Base-by-base conservation (phyloP, 129 eudicot species). In the Ambrosia artemisiifolia region DNA sequence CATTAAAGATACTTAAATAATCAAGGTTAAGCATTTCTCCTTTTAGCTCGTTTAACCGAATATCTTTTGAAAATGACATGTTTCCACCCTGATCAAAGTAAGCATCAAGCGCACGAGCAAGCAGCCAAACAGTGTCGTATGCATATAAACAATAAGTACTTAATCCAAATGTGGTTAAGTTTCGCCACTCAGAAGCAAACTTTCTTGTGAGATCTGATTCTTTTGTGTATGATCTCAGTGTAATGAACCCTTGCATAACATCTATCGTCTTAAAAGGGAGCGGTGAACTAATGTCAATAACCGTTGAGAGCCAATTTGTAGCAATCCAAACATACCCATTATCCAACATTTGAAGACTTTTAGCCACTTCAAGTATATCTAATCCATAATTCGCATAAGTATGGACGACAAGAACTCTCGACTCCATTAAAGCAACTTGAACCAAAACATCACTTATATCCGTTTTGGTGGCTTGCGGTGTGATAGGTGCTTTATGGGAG, bases 311-410 rank as follows among this genome's bases (percentile, higher is more conserved):
- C 96, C 96, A 90, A 71, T 79, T 76, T 0, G 96, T 85, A 20
- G 95, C 63, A 8, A 90, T 81, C 96, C 96, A 90, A 66, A 90
- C 96, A 35, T 81, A 90, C 43, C 95, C 96, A 20, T 40, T 79
- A 18, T 73, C 85, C 82, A 87, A 61, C 93, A 90, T 90, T 16
- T 81, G 80, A 50, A 90, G 82, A 71, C 71, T 56, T n/a, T 76
- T 79, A 34, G 96, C 93, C 65, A 79, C 67, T 1, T 74, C 69
- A 44, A 90, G 77, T 10, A 90, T 55, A 53, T 75, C 79, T 5
- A 82, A 38, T 28, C 96, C 96, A 62, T 11, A 59, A n/a, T 38
- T 57, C 4, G 90, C 63, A 17, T 85, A 78, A 54, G 86, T 70
- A 47, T 90, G 96, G 63, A 90, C 83, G 36, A 90, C 85, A 56